These are phyloP conservation scores for Metarhizium rileyi DNA, from an alignment of 2,329 filamentous ascomycete genomes.

Conservation along the genomic window DNA sequence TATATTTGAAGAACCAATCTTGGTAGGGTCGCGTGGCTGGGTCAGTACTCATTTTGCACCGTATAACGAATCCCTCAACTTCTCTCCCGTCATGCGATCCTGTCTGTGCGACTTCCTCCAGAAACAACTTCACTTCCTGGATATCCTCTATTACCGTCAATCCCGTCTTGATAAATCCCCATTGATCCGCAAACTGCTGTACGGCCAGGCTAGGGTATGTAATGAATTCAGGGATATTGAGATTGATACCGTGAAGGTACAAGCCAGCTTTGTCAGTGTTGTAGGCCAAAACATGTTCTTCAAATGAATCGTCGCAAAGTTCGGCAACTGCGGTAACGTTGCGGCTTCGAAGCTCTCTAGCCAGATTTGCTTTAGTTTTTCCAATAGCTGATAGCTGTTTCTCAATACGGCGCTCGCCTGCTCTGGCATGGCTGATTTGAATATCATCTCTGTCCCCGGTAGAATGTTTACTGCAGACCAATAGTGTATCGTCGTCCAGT, in stretches of 20 bases:
- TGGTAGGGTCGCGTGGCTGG: conserved; percentile 45
- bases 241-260: conserved; percentile 92
- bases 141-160: conserved; percentile 70
- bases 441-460: conserved; percentile 69
- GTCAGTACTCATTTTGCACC: conserved; percentile 62
- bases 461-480: conserved; percentile 99
- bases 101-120: conserved; percentile 77
- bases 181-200: conserved; percentile 78
- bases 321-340: conserved; percentile 95
- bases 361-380: conserved; percentile 69
- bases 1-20: conserved; percentile 99
- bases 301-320: conserved; percentile 90
- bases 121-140: conserved; percentile 63
- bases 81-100: conserved; percentile 85
- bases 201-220: conserved; percentile 80
- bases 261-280: conserved; percentile 73
- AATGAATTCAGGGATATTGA: conserved; percentile 85
- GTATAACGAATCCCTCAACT: conserved; percentile 93
- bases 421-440: conserved; percentile 70
- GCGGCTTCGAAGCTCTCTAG: conserved; percentile 61
- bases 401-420: conserved; percentile 74
- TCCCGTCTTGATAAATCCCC: conserved; percentile 88
- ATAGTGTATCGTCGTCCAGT: conserved; percentile 74
- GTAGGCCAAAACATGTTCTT: conserved; percentile 94
- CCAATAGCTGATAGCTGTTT: conserved; percentile 68